These are phyloP conservation scores for Globisporangium takayamanum DNA, from an alignment of 352 stramenopile genomes.

Conservation along the genomic window DNA sequence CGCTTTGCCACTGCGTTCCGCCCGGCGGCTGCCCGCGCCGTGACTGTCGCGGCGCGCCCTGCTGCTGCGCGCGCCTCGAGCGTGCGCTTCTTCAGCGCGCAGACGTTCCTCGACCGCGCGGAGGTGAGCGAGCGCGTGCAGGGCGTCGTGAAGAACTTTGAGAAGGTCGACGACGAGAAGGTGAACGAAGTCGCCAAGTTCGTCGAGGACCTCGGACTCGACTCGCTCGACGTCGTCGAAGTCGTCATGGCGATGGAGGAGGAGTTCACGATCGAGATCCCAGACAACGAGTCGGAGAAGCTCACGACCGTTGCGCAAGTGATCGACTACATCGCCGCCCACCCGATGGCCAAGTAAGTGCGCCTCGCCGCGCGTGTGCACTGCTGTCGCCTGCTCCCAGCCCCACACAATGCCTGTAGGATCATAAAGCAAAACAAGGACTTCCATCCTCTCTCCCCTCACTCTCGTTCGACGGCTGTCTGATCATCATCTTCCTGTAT, in stretches of 20 bases:
- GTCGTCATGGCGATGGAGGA: constrained; percentile 99
- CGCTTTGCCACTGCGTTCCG: constrained; percentile 67
- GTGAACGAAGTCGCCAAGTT: constrained; percentile 91
- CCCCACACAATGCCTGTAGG: neutral
- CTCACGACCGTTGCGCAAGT: constrained; percentile 95
- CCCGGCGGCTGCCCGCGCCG: constrained; percentile 45
- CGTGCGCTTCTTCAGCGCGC: constrained; percentile 72
- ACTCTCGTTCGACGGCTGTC: no score
- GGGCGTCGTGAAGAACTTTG: constrained; percentile 99
- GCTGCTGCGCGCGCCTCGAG: constrained; percentile 13
- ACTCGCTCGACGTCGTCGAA: constrained; percentile 96
- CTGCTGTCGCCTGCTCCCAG: neutral
- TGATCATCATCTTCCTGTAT: no score
- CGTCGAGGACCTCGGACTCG: constrained; percentile 97
- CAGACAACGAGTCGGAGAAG: constrained; percentile 99
- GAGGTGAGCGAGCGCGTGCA: constrained; percentile 98
- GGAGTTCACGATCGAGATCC: constrained; percentile 99
- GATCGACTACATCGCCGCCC: constrained; percentile 97
- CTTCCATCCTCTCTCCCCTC: neutral
- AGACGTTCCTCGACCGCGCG: constrained; percentile 84
- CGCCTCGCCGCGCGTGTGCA: neutral
- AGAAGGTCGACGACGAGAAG: constrained; percentile 97
- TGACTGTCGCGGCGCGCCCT: constrained; percentile 30
- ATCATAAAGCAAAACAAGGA: constrained; percentile 3
- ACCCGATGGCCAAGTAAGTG: constrained; percentile 98